Evolutionary conservation across 2,329 filamentous ascomycete species (phyloP).

Genomic region (Xylariaceae sp.): DNA sequence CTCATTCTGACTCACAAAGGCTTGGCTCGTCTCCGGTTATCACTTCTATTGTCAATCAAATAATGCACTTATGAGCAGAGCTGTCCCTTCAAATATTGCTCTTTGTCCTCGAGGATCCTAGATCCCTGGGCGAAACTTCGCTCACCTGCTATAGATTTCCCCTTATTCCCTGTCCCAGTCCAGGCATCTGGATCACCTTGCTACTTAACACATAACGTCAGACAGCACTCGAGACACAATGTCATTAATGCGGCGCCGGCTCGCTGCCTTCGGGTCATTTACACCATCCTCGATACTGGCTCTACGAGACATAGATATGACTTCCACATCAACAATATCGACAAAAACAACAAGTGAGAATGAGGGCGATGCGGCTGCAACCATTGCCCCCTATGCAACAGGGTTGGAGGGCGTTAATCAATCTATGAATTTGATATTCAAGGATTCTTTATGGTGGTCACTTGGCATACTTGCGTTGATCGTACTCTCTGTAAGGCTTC

Average conservation of each 20-base stretch:
- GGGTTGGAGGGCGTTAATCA: conserved; percentile 67
- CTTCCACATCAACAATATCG: neutral
- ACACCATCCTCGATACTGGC: conserved; percentile 37
- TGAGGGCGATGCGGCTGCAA: conserved; percentile 44
- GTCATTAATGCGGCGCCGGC: conserved; percentile 42
- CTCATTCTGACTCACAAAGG: conserved; percentile 29
- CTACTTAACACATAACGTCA: conserved; percentile 12
- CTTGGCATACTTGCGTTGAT: conserved; percentile 61
- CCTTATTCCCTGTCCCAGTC: conserved; percentile 27
- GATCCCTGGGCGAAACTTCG: conserved; percentile 24
- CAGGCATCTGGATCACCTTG: conserved; percentile 21
- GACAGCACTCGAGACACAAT: conserved; percentile 31
- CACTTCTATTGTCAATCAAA: conserved; percentile 32
- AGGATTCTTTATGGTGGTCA: conserved; percentile 64
- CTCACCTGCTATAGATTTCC: conserved; percentile 34
- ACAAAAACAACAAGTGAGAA: conserved; percentile 20
- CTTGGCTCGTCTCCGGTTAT: neutral
- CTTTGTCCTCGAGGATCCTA: conserved; percentile 36
- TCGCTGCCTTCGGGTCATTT: conserved; percentile 40
- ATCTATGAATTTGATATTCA: conserved; percentile 61
- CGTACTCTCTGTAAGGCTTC: conserved; percentile 59
- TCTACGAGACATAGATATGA: conserved; percentile 34
- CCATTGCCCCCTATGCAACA: conserved; percentile 61
- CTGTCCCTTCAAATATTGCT: conserved; percentile 25
- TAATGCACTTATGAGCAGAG: conserved; percentile 39